These are phyloP conservation scores for Axilococcus clingmanii DNA, from an alignment of 139 green algal species.

Conservation along the genomic window DNA sequence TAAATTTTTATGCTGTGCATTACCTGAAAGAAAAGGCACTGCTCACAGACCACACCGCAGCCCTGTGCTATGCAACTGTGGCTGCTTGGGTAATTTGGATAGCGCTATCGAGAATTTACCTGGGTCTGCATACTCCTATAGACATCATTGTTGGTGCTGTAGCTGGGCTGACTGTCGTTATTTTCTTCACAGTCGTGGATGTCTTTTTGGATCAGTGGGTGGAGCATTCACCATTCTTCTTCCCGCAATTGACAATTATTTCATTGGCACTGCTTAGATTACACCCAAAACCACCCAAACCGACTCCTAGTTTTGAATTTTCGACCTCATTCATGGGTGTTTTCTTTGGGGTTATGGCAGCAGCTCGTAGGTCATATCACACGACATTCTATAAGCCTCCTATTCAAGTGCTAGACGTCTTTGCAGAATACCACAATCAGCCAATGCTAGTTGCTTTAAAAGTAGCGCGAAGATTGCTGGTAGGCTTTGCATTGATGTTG, in stretches of 20 bases:
- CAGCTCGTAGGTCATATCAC: neutral
- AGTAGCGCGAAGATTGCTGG: constrained; percentile 4
- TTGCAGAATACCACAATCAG: too few relatives aligned
- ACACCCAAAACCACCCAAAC: constrained; percentile 26
- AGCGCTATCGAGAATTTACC: constrained; percentile 30
- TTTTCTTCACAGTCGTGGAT: constrained; percentile 24
- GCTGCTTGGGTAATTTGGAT: constrained; percentile 33
- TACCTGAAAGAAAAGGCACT: constrained; percentile 27
- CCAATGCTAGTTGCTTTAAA: too few relatives aligned
- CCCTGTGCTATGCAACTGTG: constrained; percentile 17
- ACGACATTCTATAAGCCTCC: neutral
- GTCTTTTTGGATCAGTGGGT: neutral
- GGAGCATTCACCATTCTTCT: neutral
- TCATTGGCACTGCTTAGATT: constrained; percentile 32
- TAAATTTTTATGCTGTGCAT: constrained; percentile 31
- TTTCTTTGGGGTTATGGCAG: constrained; percentile 20
- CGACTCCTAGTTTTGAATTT: constrained; percentile 38
- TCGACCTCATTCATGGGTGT: constrained; percentile 16
- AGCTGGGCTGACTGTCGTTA: constrained; percentile 24
- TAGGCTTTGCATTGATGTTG: constrained; percentile 16
- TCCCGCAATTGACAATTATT: constrained; percentile 3
- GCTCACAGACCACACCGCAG: constrained; percentile 6
- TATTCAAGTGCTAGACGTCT: too few relatives aligned
- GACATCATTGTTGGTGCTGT: constrained; percentile 33
- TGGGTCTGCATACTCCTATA: constrained; percentile 41